Evolutionary conservation across 1,284 basidiomycete genomes (phyloP).

Genomic region (Golubevia sp.): DNA sequence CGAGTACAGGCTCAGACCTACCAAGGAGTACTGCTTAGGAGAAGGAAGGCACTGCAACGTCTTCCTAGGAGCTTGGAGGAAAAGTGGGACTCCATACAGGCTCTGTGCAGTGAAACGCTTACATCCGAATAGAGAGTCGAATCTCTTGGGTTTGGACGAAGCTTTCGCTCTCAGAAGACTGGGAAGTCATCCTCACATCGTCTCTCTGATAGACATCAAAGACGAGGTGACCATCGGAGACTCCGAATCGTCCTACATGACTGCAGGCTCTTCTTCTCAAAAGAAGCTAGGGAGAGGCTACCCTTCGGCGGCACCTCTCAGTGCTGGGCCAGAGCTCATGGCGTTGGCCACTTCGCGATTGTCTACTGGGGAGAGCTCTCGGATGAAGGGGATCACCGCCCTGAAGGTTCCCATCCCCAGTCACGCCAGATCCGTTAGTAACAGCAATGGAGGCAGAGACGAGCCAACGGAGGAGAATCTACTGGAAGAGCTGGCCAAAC

Average conservation of each 20-base stretch:
- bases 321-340: too few species aligned
- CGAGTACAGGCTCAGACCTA: constrained; percentile 43
- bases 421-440: too few species aligned
- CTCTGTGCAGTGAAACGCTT: constrained; percentile 57
- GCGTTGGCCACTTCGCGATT: too few species aligned
- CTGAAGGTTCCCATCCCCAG: too few species aligned
- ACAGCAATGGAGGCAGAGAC: too few species aligned
- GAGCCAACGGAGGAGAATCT: too few species aligned
- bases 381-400: too few species aligned
- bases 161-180: constrained; percentile 52
- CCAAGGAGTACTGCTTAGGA: constrained; percentile 41
- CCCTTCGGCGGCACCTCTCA: too few species aligned
- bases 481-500: too few species aligned
- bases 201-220: constrained; percentile 43
- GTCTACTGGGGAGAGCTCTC: too few species aligned
- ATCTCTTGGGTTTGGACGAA: constrained; percentile 53
- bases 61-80: constrained; percentile 42
- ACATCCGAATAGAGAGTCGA: constrained; percentile 48
- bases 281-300: too few species aligned
- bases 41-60: constrained; percentile 53
- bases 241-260: neutral
- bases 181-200: constrained; percentile 47
- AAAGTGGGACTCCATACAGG: constrained; percentile 17
- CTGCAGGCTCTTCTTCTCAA: too few species aligned
- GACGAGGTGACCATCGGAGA: constrained; percentile 37